A percentile compares a stretch with the other conserved stretches of the same genome.
phyloP scores from a whole-genome alignment of 768 basidiomycete species.

The Collybia mongolica region DNA sequence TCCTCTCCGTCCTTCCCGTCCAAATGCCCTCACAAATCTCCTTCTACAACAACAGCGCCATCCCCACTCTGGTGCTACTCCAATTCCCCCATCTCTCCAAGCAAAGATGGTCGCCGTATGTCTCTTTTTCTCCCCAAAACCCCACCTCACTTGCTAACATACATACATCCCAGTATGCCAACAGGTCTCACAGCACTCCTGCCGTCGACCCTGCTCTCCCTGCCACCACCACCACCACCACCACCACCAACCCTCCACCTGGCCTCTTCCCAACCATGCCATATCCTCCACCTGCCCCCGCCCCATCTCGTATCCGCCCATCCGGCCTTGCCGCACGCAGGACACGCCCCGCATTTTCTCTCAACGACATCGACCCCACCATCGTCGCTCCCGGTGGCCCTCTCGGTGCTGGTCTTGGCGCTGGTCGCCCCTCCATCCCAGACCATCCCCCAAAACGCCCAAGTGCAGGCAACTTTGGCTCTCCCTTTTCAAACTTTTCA shows the following conservation, averaged over 20 bases:
- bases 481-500: conserved; percentile 90
- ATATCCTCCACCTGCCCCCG: conserved; percentile 13
- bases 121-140: conserved; percentile 28
- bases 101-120: conserved; percentile 90
- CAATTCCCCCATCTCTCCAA: conserved; percentile 87
- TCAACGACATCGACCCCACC: conserved; percentile 59
- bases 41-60: conserved; percentile 37
- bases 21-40: conserved; percentile 36
- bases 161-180: conserved; percentile 17
- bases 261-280: conserved; percentile 14
- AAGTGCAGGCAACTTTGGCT: conserved; percentile 48
- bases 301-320: conserved; percentile 19
- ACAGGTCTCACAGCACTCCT: conserved; percentile 30
- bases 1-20: conserved; percentile 15
- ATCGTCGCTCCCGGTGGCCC: conserved; percentile 48
- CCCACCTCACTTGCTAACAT: not conserved
- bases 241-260: conserved; percentile 14
- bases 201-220: conserved; percentile 35
- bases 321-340: conserved; percentile 43
- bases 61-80: conserved; percentile 39
- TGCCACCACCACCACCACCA: conserved; percentile 11
- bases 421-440: conserved; percentile 56
- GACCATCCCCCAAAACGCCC: conserved; percentile 34
- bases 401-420: conserved; percentile 67
- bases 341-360: conserved; percentile 53